Evolutionary conservation across 2,329 filamentous ascomycete genomes (phyloP).

Genomic region (Aspergillus vadensis): DNA sequence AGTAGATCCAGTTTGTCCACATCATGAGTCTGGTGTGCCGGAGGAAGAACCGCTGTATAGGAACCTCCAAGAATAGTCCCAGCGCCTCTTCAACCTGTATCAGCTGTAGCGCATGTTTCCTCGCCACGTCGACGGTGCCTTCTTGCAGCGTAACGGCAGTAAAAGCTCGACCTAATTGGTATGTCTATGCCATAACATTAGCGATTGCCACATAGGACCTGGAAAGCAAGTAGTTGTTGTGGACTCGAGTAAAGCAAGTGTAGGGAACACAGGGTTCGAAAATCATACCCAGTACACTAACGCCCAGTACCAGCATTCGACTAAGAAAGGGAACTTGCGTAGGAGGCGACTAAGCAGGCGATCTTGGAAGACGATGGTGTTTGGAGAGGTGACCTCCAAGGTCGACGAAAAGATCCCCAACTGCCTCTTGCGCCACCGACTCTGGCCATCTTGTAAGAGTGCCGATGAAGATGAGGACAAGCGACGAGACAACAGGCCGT

Average conservation of each 20-base stretch:
- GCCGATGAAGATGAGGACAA: constrained; percentile 41
- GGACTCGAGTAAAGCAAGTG: neutral
- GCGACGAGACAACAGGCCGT: constrained; percentile 36
- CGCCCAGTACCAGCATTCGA: constrained; percentile 77
- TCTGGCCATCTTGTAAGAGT: constrained; percentile 44
- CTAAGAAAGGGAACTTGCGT: constrained; percentile 69
- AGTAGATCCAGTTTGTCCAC: constrained; percentile 73
- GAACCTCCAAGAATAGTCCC: constrained; percentile 65
- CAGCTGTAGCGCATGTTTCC: constrained; percentile 67
- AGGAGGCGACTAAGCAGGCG: constrained; percentile 65
- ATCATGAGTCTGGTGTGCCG: constrained; percentile 59
- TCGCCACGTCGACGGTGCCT: constrained; percentile 67
- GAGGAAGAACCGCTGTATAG: constrained; percentile 62
- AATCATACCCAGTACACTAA: constrained; percentile 73
- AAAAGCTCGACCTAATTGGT: constrained; percentile 72
- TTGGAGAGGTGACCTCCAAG: constrained; percentile 58
- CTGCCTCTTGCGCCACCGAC: constrained; percentile 54
- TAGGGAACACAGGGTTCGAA: neutral
- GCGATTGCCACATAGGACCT: neutral
- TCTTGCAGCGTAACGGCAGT: constrained; percentile 69
- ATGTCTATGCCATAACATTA: constrained; percentile 55
- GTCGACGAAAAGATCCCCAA: constrained; percentile 50
- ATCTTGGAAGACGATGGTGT: constrained; percentile 62
- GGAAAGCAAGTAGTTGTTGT: neutral
- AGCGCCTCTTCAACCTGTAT: constrained; percentile 67